A percentile compares a stretch with the other conserved stretches of the same genome.
These are phyloP conservation scores for Boletus sp. DNA, from an alignment of 768 basidiomycete genomes.

Conservation along the genomic window DNA sequence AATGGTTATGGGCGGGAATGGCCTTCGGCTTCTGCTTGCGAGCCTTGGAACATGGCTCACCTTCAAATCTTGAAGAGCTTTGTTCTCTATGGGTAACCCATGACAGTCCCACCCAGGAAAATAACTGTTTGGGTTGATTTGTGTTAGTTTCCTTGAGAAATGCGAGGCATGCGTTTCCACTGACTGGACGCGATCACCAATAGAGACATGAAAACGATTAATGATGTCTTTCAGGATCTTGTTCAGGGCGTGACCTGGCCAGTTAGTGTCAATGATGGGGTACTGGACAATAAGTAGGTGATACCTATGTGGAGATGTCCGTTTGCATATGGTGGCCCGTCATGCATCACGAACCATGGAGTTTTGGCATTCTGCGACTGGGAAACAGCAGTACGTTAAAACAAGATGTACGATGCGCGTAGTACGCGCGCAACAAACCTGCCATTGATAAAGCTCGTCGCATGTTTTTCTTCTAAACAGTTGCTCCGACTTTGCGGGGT, in stretches of 20 bases:
- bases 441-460: slow-evolving; percentile 74
- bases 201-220: slow-evolving; percentile 79
- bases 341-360: slow-evolving; percentile 82
- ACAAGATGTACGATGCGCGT: background rate
- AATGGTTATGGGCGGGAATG: background rate
- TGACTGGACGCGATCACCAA: slow-evolving; percentile 80
- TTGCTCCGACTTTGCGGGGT: slow-evolving; percentile 61
- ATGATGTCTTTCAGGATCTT: slow-evolving; percentile 97
- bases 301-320: slow-evolving; percentile 93
- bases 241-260: slow-evolving; percentile 88
- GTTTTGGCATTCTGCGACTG: slow-evolving; percentile 68
- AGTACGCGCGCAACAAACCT: slow-evolving; percentile 46
- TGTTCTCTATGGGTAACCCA: slow-evolving; percentile 95
- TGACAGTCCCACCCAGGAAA: slow-evolving; percentile 98
- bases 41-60: slow-evolving; percentile 39
- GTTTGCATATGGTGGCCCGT: slow-evolving; percentile 98
- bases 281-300: slow-evolving; percentile 1
- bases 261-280: background rate
- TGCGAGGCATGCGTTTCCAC: slow-evolving; percentile 25
- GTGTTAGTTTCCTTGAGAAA: background rate
- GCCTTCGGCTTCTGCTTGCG: background rate
- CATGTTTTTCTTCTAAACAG: slow-evolving; percentile 62
- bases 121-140: slow-evolving; percentile 54
- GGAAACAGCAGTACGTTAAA: background rate
- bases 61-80: slow-evolving; percentile 75